A percentile compares a stretch with the other conserved stretches of the same genome.
These are phyloP conservation scores for Saturnispora mendoncae DNA, from an alignment of 805 yeast genomes.

Conservation along the genomic window DNA sequence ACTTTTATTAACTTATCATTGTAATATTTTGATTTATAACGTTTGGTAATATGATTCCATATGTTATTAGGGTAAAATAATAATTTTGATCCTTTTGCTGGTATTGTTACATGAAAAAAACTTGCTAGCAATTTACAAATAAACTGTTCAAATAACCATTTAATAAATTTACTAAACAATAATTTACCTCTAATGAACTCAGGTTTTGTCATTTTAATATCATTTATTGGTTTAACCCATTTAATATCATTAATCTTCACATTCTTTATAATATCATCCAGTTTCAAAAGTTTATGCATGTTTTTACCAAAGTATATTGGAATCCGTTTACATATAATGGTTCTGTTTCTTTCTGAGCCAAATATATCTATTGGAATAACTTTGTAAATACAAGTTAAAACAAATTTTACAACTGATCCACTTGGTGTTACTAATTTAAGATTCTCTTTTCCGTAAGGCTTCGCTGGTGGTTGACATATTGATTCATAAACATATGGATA, in stretches of 20 bases:
- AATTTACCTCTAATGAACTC: conserved; percentile 33
- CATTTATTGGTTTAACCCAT: conserved; percentile 42
- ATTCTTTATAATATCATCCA: conserved; percentile 27
- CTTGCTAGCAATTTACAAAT: conserved; percentile 39
- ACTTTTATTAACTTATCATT: conserved; percentile 28
- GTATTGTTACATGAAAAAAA: conserved; percentile 63
- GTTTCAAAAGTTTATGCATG: conserved; percentile 29
- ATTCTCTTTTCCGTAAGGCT: conserved; percentile 17
- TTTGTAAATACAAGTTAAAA: conserved; percentile 35
- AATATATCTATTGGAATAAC: conserved; percentile 43
- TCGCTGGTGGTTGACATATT: conserved; percentile 21
- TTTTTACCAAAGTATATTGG: conserved; percentile 32
- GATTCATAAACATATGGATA: conserved; percentile 32
- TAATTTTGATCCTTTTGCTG: conserved; percentile 32
- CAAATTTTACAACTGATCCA: conserved; percentile 33
- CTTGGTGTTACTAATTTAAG: conserved; percentile 28
- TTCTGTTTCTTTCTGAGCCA: conserved; percentile 46
- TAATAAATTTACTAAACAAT: conserved; percentile 35
- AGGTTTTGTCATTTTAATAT: conserved; percentile 29
- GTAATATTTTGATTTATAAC: conserved; percentile 38
- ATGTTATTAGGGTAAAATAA: conserved; percentile 47
- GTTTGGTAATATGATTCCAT: conserved; percentile 42
- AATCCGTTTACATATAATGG: conserved; percentile 30
- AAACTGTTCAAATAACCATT: conserved; percentile 49
- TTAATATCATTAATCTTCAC: conserved; percentile 37